phyloP scores from a whole-genome alignment of 2,329 filamentous ascomycete genomes.

The Pyrenochaeta sp. region DNA sequence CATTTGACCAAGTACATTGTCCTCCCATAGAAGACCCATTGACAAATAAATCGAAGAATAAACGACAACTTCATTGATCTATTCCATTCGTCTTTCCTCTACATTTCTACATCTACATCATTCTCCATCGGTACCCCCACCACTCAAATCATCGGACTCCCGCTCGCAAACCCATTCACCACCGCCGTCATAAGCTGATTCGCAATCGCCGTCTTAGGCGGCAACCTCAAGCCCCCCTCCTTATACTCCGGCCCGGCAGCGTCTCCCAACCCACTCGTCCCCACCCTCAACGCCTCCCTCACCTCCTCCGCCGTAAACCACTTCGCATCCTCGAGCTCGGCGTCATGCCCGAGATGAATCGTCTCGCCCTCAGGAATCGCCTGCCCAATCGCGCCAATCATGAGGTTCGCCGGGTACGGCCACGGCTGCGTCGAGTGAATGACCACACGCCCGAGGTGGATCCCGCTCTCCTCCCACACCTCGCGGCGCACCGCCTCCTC shows the following conservation, averaged over 20 bases:
- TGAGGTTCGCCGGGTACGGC: constrained; percentile 62
- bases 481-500: constrained; percentile 61
- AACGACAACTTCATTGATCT: constrained; percentile 10
- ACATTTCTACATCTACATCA: background rate
- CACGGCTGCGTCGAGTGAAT: constrained; percentile 61
- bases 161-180: constrained; percentile 73
- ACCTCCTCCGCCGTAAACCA: constrained; percentile 90
- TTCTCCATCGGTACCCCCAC: background rate
- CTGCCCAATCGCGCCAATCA: constrained; percentile 79
- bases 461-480: constrained; percentile 60
- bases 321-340: constrained; percentile 86
- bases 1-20: constrained; percentile 94
- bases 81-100: constrained; percentile 7
- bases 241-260: constrained; percentile 70
- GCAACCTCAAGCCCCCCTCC: constrained; percentile 79
- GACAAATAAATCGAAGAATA: too few species aligned
- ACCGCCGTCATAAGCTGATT: constrained; percentile 86
- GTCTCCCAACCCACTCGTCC: constrained; percentile 73
- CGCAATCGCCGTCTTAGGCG: constrained; percentile 88
- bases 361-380: constrained; percentile 79
- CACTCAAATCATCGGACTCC: constrained; percentile 52
- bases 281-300: constrained; percentile 72
- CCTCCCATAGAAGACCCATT: constrained; percentile 68
- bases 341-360: constrained; percentile 85
- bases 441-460: constrained; percentile 58